phyloP scores from a whole-genome alignment of 2,329 filamentous ascomycete species.

The Dendrostoma leiphaemia region DNA sequence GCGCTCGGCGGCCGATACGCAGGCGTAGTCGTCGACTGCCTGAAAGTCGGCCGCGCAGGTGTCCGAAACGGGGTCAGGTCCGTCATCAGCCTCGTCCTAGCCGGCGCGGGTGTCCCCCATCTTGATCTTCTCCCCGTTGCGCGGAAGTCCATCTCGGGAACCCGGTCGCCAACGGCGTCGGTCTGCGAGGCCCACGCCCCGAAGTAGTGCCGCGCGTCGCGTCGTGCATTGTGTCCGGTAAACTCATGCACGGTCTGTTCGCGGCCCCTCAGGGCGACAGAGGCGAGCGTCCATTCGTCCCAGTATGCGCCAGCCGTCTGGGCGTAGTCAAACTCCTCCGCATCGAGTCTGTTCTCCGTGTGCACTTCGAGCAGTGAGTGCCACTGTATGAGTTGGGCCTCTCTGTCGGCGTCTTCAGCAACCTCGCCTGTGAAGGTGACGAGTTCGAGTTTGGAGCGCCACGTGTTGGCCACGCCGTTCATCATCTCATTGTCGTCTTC shows the following conservation, averaged over 20 bases:
- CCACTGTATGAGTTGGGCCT: conserved; percentile 26
- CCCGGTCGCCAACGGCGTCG: conserved; percentile 19
- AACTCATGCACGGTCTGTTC: conserved; percentile 24
- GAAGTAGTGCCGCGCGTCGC: conserved; percentile 22
- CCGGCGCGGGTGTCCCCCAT: conserved; percentile 18
- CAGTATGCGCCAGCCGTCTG: conserved; percentile 21
- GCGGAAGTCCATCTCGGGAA: conserved; percentile 19
- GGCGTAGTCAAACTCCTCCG: conserved; percentile 25
- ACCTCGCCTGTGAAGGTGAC: conserved; percentile 21
- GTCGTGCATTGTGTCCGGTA: conserved; percentile 23
- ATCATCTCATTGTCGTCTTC: conserved; percentile 25
- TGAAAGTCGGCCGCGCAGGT: conserved; percentile 12
- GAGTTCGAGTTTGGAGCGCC: conserved; percentile 20
- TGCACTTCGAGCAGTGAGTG: conserved; percentile 20
- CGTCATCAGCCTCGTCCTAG: conserved; percentile 10
- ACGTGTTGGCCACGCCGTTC: conserved; percentile 23
- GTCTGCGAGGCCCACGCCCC: conserved; percentile 25
- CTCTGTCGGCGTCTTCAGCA: conserved; percentile 27
- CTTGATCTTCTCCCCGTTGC: conserved; percentile 16
- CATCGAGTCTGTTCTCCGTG: conserved; percentile 24
- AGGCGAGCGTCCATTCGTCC: conserved; percentile 27
- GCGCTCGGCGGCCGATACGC: conserved; percentile 17
- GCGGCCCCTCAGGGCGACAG: conserved; percentile 23
- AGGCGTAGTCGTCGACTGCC: conserved; percentile 14
- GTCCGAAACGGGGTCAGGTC: conserved; percentile 18